Evolutionary conservation across 805 yeast genomes (phyloP).

Genomic region (Teunomyces funiuensis): DNA sequence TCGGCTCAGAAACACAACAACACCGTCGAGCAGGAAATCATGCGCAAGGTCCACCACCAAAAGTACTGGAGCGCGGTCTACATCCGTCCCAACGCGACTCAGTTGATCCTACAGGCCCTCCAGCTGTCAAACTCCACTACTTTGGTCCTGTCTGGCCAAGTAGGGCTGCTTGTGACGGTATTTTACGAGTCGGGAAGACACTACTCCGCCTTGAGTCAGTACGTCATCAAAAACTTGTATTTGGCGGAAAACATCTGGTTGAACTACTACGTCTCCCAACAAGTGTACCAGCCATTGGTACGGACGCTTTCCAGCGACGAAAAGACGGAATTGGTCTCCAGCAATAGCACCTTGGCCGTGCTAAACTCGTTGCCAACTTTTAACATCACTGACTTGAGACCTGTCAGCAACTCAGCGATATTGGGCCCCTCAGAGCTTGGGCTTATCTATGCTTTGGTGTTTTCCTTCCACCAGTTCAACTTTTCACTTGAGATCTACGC

Average conservation of each 20-base stretch:
- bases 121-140: slow-evolving; percentile 7
- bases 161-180: slow-evolving; percentile 18
- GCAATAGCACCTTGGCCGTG: slow-evolving; percentile 17
- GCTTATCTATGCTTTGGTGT: slow-evolving; percentile 30
- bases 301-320: slow-evolving; percentile 15
- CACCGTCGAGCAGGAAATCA: slow-evolving; percentile 19
- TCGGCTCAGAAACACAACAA: slow-evolving; percentile 19
- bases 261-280: slow-evolving; percentile 17
- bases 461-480: slow-evolving; percentile 36
- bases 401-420: slow-evolving; percentile 19
- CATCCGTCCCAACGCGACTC: slow-evolving; percentile 27
- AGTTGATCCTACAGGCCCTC: slow-evolving; percentile 14
- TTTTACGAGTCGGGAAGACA: slow-evolving; percentile 31
- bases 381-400: slow-evolving; percentile 21
- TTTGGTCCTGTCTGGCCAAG: slow-evolving; percentile 9
- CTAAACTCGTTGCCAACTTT: slow-evolving; percentile 23
- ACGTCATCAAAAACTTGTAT: slow-evolving; percentile 31
- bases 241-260: slow-evolving; percentile 22
- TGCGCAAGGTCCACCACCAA: slow-evolving; percentile 24
- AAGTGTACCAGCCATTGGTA: slow-evolving; percentile 19
- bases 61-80: slow-evolving; percentile 32
- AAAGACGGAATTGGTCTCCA: slow-evolving; percentile 10
- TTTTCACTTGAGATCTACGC: slow-evolving; percentile 28
- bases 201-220: slow-evolving; percentile 31
- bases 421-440: slow-evolving; percentile 36